Base-by-base conservation (phyloP, 441 rosid species). In the Gossypium schwendimanii region DNA sequence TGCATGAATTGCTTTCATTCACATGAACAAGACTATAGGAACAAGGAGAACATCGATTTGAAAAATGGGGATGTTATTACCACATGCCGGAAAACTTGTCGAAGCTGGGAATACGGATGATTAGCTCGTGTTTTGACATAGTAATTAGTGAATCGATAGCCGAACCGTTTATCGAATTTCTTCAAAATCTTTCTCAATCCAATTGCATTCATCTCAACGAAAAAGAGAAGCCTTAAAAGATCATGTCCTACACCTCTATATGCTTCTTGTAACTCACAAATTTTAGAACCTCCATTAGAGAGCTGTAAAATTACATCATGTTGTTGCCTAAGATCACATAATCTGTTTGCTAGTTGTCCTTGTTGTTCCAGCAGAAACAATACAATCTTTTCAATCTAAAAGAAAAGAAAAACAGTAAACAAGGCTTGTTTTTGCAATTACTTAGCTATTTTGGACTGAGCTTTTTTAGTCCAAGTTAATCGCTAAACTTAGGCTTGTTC, bases 61-160 rank as follows among this genome's bases (percentile, higher is more conserved):
- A 12, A 8, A 69, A 71, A 63, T 3, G 6, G 26, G 6, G 26
- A 53, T 24, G 44, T 24, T 31, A 65, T 76, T 85, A 88, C 95
- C 88, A 85, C 88, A 72, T 83, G 89, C 77, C 75, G 83, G 76
- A 81, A 82, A 20, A 85, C 85, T 83, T 83, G 89, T 54, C 63
- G 85, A 10, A 85, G 80, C 76, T 81, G 84, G 17, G 89, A 85
- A 59, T 83, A 82, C 67, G 89, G 89, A 80, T 85, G 89, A 82
- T 81, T 80, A 11, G 89, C 82, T 14, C 87, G 85, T 28, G 87
- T 85, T 67, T 83, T 83, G 69, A 85, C 85, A 79, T 81, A 85
- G 73, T 85, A 83, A 60, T 83, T 82, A 12, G 84, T 83, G 71
- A 85, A 85, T 78, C 59, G 77, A 77, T 82, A 81, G 65, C 89